Base-by-base conservation (phyloP, 2,329 filamentous ascomycete genomes). In the Arachnomyces sp. region DNA sequence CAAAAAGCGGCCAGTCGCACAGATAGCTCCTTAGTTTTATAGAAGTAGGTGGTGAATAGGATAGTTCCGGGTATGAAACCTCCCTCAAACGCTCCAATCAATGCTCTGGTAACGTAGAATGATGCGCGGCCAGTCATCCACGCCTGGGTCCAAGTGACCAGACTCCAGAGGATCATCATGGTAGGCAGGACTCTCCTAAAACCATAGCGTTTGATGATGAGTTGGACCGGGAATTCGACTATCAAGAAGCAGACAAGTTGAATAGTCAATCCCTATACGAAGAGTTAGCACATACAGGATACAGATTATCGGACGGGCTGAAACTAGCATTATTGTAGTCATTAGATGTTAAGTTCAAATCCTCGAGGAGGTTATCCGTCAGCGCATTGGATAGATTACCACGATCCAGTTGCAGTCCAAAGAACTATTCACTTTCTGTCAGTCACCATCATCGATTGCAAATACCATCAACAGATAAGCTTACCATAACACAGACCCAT, bases 341-440 rank as follows among this genome's bases (percentile, higher is more conserved):
- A 39, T 61, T 57, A 2, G 55, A 59, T 15, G 49, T 51, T 14
- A 62, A 18, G n/a, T 49, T 46, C 14, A 61, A 44, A 35, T 64
- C 58, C 31, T 52, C 49, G 9, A 82, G 64, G 42, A 81, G 60
- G 49, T 76, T 71, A 50, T 80, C 76, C 3, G 72, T 72, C 28
- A 77, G 57, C 2, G 75, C 76, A 46, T 76, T 77, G 39, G 43
- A 46, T 12, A 80, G 61, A 49, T 80, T 80, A 25, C 74, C 73
- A 31, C 77, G 65, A 51, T 79, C 75, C 2, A 79, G 59, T 49
- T 79, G 72, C 2, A 79, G 59, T 0, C 70, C 74, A 38, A 78
- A 75, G 56, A 79, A 79, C 72, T 3, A 50, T 39, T 37, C 52
- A 57, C 41, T 60, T 52, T 34, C 46, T 45, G 34, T 31, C 36